Evolutionary conservation across 768 basidiomycete genomes (phyloP), one percentile per base, ranked within the genome.

Genomic region (Clitopilus hobsonii): DNA sequence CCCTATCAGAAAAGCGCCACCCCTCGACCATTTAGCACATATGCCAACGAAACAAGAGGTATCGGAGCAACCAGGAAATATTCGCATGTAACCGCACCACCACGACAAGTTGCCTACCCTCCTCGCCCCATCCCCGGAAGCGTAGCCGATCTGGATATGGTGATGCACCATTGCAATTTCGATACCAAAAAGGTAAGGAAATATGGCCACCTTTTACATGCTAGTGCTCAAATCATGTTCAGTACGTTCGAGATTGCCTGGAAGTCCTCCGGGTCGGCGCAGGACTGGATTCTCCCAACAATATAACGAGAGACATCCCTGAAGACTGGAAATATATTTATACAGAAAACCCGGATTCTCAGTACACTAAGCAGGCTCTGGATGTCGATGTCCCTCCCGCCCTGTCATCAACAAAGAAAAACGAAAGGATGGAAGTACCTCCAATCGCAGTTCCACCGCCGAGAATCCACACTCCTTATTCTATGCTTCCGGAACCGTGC

Each of bases 241-340:
- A 97, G 91, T 95, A 91, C 72, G 96, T 98, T n/a, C 86, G 96
- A 36, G 97, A 98, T 67, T 99, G 97, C 64, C 76, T 99, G 36
- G 95, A 98, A 69, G 86, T 96, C 45, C 80, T 99, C 24, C 84
- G 96, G n/a, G 74, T 94, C 11, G 96, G 95, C 2, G 91, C 81
- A 6, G 89, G 92, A 14, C 78, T 98, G 45, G 95, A 99, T 66
- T 87, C 88, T 51, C 88, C 85, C 13, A 84, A 83, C 38, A 81
- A 85, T 18, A 68, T 92, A 26, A 76, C 92, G 58, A 77, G 94
- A 60, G 89, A 86, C 0, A 85, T 83, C 60, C 76, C 87, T 67
- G 85, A 90, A 59, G 80, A 87, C 52, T 96, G 91, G 91, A 88
- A 86, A 63, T 94, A 98, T 65, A 85, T 94, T 59, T 98, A 88